A percentile compares a stretch with the other conserved stretches of the same genome.
Conservation (phyloP, 805 yeast genomes). For the Sugiyamaella lignohabitans region DNA sequence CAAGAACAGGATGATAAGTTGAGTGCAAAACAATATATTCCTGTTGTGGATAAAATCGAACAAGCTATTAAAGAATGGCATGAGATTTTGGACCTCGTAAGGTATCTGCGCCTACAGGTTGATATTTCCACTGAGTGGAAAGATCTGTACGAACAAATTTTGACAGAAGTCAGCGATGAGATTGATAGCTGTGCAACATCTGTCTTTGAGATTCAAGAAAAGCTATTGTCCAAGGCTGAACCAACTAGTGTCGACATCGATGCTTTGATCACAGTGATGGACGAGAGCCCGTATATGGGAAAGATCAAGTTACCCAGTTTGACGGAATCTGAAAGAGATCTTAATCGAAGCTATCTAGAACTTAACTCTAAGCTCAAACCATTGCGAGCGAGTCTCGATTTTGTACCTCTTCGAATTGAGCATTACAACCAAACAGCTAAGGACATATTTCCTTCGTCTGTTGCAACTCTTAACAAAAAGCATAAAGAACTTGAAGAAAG, state of each 20-base stretch:
- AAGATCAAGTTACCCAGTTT: slow-evolving; percentile 17
- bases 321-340: slow-evolving; percentile 13
- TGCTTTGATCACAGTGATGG: slow-evolving; percentile 10
- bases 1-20: not conserved
- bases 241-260: slow-evolving; percentile 11
- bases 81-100: slow-evolving; percentile 14
- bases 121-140: slow-evolving; percentile 26
- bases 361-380: slow-evolving; percentile 19
- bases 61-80: slow-evolving; percentile 19
- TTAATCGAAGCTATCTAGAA: slow-evolving; percentile 17
- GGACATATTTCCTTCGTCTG: slow-evolving; percentile 19
- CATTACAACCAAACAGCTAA: slow-evolving; percentile 17
- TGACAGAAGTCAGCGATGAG: slow-evolving; percentile 23
- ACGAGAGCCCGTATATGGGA: slow-evolving; percentile 16
- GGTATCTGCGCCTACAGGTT: slow-evolving; percentile 16
- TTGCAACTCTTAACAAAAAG: slow-evolving; percentile 13
- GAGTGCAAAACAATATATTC: slow-evolving; percentile 4
- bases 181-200: slow-evolving; percentile 16
- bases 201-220: slow-evolving; percentile 22
- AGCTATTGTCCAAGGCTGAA: slow-evolving; percentile 6
- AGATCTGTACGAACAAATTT: slow-evolving; percentile 23
- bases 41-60: slow-evolving; percentile 20
- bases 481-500: slow-evolving; percentile 15
- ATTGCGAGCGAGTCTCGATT: slow-evolving; percentile 20
- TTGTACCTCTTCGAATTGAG: slow-evolving; percentile 21